phyloP scores from a whole-genome alignment of 805 yeast species.

The Sungouiozyma ichnusensis region DNA sequence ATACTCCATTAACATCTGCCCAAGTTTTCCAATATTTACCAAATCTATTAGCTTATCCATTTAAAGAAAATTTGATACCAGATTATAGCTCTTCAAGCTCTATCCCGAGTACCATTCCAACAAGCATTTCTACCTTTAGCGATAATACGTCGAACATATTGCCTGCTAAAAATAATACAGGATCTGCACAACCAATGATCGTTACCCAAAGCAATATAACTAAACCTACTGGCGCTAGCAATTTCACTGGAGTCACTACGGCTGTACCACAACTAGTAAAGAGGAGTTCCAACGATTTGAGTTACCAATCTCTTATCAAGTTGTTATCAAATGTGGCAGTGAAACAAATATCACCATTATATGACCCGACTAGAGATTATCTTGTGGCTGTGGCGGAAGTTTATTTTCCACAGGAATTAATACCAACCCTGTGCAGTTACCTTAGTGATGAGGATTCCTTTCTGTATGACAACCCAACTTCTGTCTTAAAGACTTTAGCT shows the following conservation, averaged over 20 bases:
- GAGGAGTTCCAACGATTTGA: neutral
- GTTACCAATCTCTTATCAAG: neutral
- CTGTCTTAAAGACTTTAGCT: slow-evolving; percentile 49
- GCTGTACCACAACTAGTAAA: neutral
- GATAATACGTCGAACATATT: neutral
- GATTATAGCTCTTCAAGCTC: neutral
- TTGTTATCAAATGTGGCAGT: slow-evolving; percentile 2
- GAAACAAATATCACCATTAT: slow-evolving; percentile 6
- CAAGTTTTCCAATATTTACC: slow-evolving; percentile 67
- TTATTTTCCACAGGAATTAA: slow-evolving; percentile 54
- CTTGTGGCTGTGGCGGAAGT: slow-evolving; percentile 83
- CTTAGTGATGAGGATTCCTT: slow-evolving; percentile 44
- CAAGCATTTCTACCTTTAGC: neutral
- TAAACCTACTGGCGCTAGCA: neutral
- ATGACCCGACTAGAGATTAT: slow-evolving; percentile 36
- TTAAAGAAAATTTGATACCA: neutral
- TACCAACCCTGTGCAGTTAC: slow-evolving; percentile 38
- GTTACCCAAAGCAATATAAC: neutral
- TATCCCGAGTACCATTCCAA: neutral
- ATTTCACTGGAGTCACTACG: neutral
- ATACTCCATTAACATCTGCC: slow-evolving; percentile 74
- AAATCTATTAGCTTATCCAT: slow-evolving; percentile 50
- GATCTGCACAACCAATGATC: neutral
- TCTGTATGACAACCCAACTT: slow-evolving; percentile 50
- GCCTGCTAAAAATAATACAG: neutral